These are phyloP conservation scores for Nakazawaea laoshanensis DNA, from an alignment of 805 yeast genomes.

Conservation along the genomic window DNA sequence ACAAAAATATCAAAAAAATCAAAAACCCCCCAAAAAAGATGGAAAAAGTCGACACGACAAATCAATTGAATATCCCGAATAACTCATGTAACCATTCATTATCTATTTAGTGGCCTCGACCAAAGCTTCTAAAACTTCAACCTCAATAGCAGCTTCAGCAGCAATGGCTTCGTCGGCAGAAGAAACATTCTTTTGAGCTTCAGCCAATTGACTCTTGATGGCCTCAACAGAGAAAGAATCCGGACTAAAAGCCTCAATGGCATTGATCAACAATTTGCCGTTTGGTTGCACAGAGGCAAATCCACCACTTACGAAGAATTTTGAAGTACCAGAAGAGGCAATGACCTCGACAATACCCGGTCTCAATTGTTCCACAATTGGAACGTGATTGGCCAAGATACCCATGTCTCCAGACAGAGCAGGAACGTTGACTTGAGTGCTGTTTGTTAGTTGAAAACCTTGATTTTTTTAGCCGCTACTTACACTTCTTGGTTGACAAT, in stretches of 20 bases:
- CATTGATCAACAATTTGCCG: slow-evolving; percentile 81
- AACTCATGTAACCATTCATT: too few species aligned
- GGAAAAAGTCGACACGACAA: too few species aligned
- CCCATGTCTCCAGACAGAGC: slow-evolving; percentile 95
- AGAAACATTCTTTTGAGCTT: slow-evolving; percentile 85
- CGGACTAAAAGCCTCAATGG: slow-evolving; percentile 91
- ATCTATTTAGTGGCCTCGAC: slow-evolving; percentile 67
- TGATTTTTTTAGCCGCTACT: slow-evolving; percentile 5
- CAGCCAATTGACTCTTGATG: slow-evolving; percentile 74
- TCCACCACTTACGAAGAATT: slow-evolving; percentile 92
- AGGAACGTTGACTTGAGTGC: slow-evolving; percentile 86
- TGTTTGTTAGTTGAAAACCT: slow-evolving; percentile 8
- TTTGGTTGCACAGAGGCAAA: slow-evolving; percentile 95
- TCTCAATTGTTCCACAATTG: slow-evolving; percentile 89
- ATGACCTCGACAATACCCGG: slow-evolving; percentile 94
- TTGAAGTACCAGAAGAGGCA: slow-evolving; percentile 61
- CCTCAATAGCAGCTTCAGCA: slow-evolving; percentile 91
- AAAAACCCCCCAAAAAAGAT: too few species aligned
- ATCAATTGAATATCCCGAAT: too few species aligned
- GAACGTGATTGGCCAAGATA: slow-evolving; percentile 96
- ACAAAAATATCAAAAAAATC: too few species aligned
- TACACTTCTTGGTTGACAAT: slow-evolving; percentile 24
- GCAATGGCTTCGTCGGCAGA: slow-evolving; percentile 83
- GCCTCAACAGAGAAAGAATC: slow-evolving; percentile 77
- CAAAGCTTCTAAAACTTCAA: slow-evolving; percentile 93